Percentiles rank a stretch among this genome's conserved stretches.
phyloP scores from a whole-genome alignment of 2,329 filamentous ascomycete species.

The Fusarium fracticaudum region DNA sequence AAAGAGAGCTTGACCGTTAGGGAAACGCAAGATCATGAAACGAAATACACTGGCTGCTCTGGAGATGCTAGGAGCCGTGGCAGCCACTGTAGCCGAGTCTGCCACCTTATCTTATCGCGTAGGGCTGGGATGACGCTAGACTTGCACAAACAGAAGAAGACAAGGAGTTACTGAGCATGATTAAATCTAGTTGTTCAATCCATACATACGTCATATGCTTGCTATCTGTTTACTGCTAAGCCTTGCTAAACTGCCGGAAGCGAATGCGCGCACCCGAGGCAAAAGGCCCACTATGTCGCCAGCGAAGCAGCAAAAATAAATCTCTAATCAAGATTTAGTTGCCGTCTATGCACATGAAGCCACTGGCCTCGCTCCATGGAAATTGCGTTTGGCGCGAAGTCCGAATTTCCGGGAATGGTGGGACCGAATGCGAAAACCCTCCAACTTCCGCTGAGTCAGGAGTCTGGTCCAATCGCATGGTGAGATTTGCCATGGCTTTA shows the following conservation, averaged over 20 bases:
- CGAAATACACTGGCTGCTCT: too few relatives aligned
- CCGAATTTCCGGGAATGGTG: neutral
- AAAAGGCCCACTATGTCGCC: too few relatives aligned
- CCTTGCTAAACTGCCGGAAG: neutral
- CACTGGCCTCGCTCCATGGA: neutral
- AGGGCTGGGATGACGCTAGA: too few relatives aligned
- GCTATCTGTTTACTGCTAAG: neutral
- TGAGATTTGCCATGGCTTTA: accelerated
- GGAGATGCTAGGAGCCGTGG: too few relatives aligned
- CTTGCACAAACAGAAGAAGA: too few relatives aligned
- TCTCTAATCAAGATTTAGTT: neutral
- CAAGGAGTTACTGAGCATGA: too few relatives aligned
- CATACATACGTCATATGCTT: neutral
- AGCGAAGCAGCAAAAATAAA: neutral
- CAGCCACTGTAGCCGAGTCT: too few relatives aligned
- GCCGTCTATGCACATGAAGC: neutral
- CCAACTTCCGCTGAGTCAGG: neutral
- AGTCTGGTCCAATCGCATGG: neutral
- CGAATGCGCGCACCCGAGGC: neutral
- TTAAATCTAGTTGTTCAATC: too few relatives aligned
- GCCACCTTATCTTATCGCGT: too few relatives aligned
- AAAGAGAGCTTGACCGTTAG: too few relatives aligned
- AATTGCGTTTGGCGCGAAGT: neutral
- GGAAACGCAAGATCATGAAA: too few relatives aligned
- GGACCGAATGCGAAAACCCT: neutral